phyloP scores from a whole-genome alignment of 345 rosid species.

The Psidium friedrichsthalianum region DNA sequence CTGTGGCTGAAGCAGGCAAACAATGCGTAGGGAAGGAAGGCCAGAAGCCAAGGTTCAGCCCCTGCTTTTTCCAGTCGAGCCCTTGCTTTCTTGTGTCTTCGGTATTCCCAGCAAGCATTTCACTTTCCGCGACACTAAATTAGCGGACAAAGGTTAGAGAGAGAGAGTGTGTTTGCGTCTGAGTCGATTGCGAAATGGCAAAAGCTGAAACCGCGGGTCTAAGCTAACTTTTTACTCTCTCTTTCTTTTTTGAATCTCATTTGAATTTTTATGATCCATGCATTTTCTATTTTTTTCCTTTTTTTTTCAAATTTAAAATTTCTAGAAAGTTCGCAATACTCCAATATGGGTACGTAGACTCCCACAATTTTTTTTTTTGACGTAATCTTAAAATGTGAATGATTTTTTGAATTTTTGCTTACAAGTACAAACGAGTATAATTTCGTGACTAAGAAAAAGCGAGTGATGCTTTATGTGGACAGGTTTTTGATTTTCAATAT shows the following conservation, averaged over 20 bases:
- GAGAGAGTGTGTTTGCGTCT: not conserved
- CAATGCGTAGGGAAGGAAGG: not conserved
- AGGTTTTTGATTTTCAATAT: too few species aligned
- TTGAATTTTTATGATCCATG: not conserved
- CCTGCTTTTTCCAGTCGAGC: not conserved
- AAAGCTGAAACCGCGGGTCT: not conserved
- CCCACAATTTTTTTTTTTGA: not conserved
- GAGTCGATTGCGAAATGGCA: not conserved
- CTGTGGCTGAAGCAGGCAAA: not conserved
- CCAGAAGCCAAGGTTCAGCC: not conserved
- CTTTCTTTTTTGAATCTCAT: not conserved
- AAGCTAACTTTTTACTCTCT: not conserved
- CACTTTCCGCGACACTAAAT: not conserved
- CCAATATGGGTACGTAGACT: not conserved
- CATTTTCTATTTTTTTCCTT: not conserved
- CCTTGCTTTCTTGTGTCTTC: not conserved
- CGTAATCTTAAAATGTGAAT: not conserved
- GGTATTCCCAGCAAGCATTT: not conserved
- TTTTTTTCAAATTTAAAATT: not conserved
- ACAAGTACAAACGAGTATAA: not conserved
- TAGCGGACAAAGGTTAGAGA: not conserved
- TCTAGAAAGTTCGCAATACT: not conserved
- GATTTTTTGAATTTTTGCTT: not conserved
- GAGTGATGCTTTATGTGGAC: not conserved
- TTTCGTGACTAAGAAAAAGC: not conserved